Base-by-base conservation (phyloP, 805 yeast genomes). In the Clavispora fructus region DNA sequence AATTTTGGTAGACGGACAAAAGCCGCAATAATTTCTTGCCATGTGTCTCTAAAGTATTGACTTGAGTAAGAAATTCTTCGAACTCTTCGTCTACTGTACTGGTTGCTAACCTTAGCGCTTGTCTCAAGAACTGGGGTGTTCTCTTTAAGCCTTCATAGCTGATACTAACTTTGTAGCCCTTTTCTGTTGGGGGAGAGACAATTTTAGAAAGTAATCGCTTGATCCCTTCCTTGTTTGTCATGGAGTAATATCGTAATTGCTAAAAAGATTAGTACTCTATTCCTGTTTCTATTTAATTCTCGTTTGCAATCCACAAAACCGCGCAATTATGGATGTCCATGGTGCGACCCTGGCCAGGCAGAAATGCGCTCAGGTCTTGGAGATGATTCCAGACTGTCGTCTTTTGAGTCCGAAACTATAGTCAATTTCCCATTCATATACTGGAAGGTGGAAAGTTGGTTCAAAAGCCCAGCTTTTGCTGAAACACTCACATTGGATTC, bases 331-430 rank as follows among this genome's bases (percentile, higher is more conserved):
- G 86, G 85, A 58, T 82, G 87, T 0, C 85, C 84, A 53, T 80
- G 86, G 53, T 82, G 75, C 12, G 79, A 73, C 0, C 87, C 86
- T 0, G 87, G 87, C 87, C 87, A 82, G 1, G 87, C 77, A 29
- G 66, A 63, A 7, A 71, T 69, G 39, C 58, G 61, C 45, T 71
- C 74, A 1, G 73, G 72, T 7, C 57, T 59, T 6, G 71, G 71
- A 1, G 68, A 60, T 2, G 62, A 50, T 3, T 63, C 58, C 19
- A 61, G 47, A 39, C 64, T 59, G 12, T 57, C 54, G 8, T 56
- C 59, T 42, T 63, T 52, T 16, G 50, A 32, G 6, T 51, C 40
- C 12, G 61, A 62, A 28, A 43, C 47, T 9, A 32, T n/a, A 6
- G 42, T 44, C 13, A 39, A 55, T 41, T 28, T 48, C 51, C 23